phyloP scores from a whole-genome alignment of 164 flowering plant genomes.

The Kingdonia uniflora region DNA sequence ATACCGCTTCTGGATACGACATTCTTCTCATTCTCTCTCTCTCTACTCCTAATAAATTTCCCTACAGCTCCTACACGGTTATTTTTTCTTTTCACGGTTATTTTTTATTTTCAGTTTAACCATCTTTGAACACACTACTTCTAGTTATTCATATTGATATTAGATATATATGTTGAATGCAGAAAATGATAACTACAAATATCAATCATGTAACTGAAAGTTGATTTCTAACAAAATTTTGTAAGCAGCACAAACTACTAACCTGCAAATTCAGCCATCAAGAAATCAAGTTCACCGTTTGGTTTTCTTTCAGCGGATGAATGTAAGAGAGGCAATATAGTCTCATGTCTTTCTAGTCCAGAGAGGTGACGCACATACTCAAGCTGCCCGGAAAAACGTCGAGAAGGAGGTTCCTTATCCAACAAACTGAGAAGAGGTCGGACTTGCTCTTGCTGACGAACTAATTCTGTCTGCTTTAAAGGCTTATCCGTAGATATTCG shows the following conservation, averaged over 20 bases:
- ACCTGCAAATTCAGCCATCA: conserved; percentile 98
- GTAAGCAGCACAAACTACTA: conserved; percentile 4
- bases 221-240: too few species aligned
- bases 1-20: too few species aligned
- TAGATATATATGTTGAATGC: too few species aligned
- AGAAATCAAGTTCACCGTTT: conserved; percentile 82
- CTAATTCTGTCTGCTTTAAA: conserved; percentile 35
- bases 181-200: too few species aligned
- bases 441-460: conserved; percentile 65
- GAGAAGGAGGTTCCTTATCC: conserved; percentile 96
- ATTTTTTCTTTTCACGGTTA: too few species aligned
- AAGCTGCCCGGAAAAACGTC: conserved; percentile 87
- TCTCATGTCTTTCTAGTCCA: conserved; percentile 88
- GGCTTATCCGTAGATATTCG: conserved; percentile 55
- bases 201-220: too few species aligned
- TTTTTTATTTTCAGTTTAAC: too few species aligned
- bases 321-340: conserved; percentile 73
- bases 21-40: too few species aligned
- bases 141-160: too few species aligned
- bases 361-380: conserved; percentile 81
- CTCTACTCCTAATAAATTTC: too few species aligned
- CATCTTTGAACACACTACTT: too few species aligned
- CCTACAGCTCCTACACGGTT: too few species aligned
- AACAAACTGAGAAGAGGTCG: conserved; percentile 93
- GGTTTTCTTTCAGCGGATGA: conserved; percentile 69